phyloP scores from a whole-genome alignment of 2,329 filamentous ascomycete genomes.

The Elsinoe batatas region DNA sequence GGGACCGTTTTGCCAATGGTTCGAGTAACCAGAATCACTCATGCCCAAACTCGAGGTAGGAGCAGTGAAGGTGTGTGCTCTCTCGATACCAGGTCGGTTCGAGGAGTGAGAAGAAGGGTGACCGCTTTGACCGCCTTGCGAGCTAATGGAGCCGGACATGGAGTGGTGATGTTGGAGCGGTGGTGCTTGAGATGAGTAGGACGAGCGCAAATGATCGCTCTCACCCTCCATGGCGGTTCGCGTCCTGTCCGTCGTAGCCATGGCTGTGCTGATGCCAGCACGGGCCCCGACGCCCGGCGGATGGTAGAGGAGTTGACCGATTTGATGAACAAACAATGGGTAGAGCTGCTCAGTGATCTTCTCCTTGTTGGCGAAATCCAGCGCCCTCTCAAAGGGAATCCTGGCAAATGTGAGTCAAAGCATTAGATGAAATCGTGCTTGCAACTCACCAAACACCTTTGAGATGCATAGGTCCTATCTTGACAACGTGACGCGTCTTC shows the following conservation, averaged over 20 bases:
- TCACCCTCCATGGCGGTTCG: conserved; percentile 41
- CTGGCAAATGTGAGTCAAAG: conserved; percentile 38
- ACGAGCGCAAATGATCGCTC: conserved; percentile 49
- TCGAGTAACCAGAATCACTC: conserved; percentile 61
- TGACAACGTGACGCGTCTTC: conserved; percentile 92
- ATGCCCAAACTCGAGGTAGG: conserved; percentile 80
- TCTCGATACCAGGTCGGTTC: conserved; percentile 64
- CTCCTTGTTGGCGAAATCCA: conserved; percentile 98
- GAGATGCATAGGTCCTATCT: conserved; percentile 97
- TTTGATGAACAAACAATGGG: conserved; percentile 95
- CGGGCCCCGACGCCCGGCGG: conserved; percentile 69
- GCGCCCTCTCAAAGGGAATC: conserved; percentile 95
- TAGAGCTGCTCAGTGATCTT: conserved; percentile 96
- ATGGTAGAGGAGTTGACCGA: conserved; percentile 85
- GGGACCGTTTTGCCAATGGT: conserved; percentile 56
- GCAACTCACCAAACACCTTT: conserved; percentile 84
- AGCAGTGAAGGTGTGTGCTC: conserved; percentile 87
- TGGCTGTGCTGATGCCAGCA: conserved; percentile 47
- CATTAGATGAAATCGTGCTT: neutral
- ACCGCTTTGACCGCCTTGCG: conserved; percentile 56
- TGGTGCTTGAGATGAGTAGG: conserved; percentile 50
- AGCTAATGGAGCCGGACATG: conserved; percentile 51
- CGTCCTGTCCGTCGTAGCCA: conserved; percentile 72
- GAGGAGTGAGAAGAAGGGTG: conserved; percentile 48
- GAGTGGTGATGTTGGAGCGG: conserved; percentile 64